These are phyloP conservation scores for Smittium culicis DNA, from an alignment of 371 early-diverging fungal species.

Conservation along the genomic window DNA sequence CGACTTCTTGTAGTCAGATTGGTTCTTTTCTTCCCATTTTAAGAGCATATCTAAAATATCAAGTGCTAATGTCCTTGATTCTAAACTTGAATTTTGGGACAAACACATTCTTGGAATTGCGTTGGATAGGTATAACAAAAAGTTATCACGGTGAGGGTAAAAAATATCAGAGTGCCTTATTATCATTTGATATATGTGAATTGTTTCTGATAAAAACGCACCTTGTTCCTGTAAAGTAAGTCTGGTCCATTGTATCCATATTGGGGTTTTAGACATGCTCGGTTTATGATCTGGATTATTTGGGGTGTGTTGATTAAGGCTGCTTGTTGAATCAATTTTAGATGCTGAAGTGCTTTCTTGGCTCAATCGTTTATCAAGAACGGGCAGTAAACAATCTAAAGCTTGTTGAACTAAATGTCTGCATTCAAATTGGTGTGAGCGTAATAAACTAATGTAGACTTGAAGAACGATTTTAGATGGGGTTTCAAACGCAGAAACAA, in stretches of 20 bases:
- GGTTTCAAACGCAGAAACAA: slow-evolving; percentile 82
- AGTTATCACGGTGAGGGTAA: slow-evolving; percentile 73
- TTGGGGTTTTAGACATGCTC: slow-evolving; percentile 42
- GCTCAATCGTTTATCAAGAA: slow-evolving; percentile 63
- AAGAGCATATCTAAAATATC: slow-evolving; percentile 81
- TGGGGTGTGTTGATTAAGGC: not conserved
- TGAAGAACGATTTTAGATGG: slow-evolving; percentile 83
- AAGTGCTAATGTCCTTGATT: slow-evolving; percentile 70
- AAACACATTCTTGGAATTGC: slow-evolving; percentile 75
- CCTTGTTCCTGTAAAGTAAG: slow-evolving; percentile 82
- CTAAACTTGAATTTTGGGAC: slow-evolving; percentile 66
- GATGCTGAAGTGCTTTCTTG: slow-evolving; percentile 20
- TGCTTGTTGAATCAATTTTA: not conserved
- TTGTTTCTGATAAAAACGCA: slow-evolving; percentile 69
- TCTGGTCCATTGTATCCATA: slow-evolving; percentile 79
- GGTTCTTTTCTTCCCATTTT: slow-evolving; percentile 60
- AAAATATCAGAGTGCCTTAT: slow-evolving; percentile 78
- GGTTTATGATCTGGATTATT: slow-evolving; percentile 4
- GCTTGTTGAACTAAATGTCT: slow-evolving; percentile 79
- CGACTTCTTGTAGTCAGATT: not conserved
- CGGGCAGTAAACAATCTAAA: slow-evolving; percentile 79
- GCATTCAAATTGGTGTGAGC: slow-evolving; percentile 75
- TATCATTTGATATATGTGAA: slow-evolving; percentile 80
- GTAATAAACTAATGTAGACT: slow-evolving; percentile 73
- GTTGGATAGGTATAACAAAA: slow-evolving; percentile 74